Evolutionary conservation across 495 filamentous ascomycete genomes (phyloP).

Genomic region (Hypoxylon lienhwacheense): DNA sequence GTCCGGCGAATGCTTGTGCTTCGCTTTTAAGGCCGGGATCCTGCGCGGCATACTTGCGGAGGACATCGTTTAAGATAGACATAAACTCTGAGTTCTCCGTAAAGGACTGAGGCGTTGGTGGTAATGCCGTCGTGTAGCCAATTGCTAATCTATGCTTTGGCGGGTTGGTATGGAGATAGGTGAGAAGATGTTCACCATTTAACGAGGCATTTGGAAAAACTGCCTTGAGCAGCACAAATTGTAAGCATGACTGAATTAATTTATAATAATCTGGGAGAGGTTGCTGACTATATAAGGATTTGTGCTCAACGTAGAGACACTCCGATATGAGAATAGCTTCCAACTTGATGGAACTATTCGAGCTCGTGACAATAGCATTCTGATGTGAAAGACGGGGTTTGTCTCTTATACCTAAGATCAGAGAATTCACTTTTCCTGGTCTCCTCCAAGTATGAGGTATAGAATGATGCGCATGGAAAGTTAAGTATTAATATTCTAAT

Average conservation of each 20-base stretch:
- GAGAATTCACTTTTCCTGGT: background rate
- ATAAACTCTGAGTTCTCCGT: constrained; percentile 77
- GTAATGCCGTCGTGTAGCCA: constrained; percentile 70
- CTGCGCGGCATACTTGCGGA: constrained; percentile 66
- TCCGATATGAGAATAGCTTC: constrained; percentile 23
- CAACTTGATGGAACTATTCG: constrained; percentile 23
- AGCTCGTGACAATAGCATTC: constrained; percentile 33
- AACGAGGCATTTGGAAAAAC: constrained; percentile 59
- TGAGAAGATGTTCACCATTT: constrained; percentile 60
- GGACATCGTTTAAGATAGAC: constrained; percentile 70
- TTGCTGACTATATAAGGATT: constrained; percentile 53
- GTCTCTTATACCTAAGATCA: background rate
- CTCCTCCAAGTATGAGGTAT: too few relatives aligned
- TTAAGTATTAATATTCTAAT: background rate
- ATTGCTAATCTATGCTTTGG: constrained; percentile 70
- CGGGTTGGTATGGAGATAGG: constrained; percentile 73
- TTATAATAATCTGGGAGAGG: background rate
- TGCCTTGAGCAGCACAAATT: constrained; percentile 58
- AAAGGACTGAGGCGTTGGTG: constrained; percentile 76
- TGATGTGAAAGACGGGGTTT: background rate
- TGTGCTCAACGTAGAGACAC: constrained; percentile 43
- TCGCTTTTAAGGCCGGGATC: constrained; percentile 75
- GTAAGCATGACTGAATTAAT: constrained; percentile 25
- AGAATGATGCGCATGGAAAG: background rate
- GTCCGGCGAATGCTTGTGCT: constrained; percentile 77